Evolutionary conservation across 225 moss, liverwort and hornwort species (phyloP).

Genomic region (Neckera pumila): DNA sequence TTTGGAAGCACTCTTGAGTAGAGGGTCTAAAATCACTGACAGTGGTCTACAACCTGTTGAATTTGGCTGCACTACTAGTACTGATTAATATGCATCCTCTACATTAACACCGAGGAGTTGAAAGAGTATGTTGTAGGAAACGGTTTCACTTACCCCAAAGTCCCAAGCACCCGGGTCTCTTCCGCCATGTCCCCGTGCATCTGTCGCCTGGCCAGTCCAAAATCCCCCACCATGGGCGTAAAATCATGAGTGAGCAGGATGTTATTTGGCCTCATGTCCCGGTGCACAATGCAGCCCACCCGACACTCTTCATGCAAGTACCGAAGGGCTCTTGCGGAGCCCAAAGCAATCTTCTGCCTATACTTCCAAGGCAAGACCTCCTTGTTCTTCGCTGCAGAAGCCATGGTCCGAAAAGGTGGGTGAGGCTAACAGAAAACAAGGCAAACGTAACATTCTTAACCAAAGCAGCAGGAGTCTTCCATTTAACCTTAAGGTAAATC

Average conservation of each 20-base stretch:
- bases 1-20: not conserved
- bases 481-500: not conserved
- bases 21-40: not conserved
- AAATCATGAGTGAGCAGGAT: constrained; percentile 66
- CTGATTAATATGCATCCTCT: not conserved
- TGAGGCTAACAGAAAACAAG: not conserved
- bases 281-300: constrained; percentile 64
- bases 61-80: not conserved
- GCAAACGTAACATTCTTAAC: not conserved
- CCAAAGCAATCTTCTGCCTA: constrained; percentile 55
- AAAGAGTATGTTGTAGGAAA: not conserved
- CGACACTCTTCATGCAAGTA: constrained; percentile 63
- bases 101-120: not conserved
- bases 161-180: constrained; percentile 75
- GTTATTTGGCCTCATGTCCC: constrained; percentile 62
- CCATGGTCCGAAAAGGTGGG: not conserved
- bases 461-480: not conserved
- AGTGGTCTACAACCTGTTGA: not conserved
- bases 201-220: constrained; percentile 71
- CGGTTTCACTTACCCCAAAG: constrained; percentile 40
- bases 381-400: constrained; percentile 36
- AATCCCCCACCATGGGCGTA: constrained; percentile 68
- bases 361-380: constrained; percentile 46
- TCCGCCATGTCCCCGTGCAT: constrained; percentile 50
- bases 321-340: constrained; percentile 49